phyloP scores from a whole-genome alignment of 257 asterid species.

The Solanum appendiculatum region DNA sequence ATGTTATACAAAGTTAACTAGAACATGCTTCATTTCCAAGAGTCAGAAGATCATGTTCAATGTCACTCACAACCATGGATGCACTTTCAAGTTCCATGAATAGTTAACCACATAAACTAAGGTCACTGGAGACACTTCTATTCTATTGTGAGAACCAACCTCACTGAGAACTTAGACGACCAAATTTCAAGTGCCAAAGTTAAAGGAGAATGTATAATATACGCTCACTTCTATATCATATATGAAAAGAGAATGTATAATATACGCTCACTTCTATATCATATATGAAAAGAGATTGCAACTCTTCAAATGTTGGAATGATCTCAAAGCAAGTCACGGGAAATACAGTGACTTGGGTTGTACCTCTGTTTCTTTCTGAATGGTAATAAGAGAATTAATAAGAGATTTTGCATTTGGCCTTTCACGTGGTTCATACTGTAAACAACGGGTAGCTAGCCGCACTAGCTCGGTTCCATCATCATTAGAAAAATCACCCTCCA shows the following conservation, averaged over 20 bases:
- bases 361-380: slow-evolving; percentile 80
- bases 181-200: not conserved
- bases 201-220: not conserved
- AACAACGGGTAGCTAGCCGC: slow-evolving; percentile 70
- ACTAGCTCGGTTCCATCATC: slow-evolving; percentile 90
- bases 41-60: not conserved
- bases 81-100: not conserved
- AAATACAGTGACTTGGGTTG: not conserved
- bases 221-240: not conserved
- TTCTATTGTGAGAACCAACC: not conserved
- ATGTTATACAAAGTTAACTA: not conserved
- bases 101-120: not conserved
- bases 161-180: not conserved
- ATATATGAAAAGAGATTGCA: not conserved
- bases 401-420: slow-evolving; percentile 84
- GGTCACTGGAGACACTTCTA: not conserved
- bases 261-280: not conserved
- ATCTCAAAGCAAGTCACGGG: not conserved
- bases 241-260: not conserved
- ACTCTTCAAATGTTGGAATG: not conserved
- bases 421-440: slow-evolving; percentile 88
- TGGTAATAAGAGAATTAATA: slow-evolving; percentile 45
- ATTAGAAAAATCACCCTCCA: slow-evolving; percentile 84
- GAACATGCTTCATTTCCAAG: not conserved
- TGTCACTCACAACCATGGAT: not conserved